A percentile compares a stretch with the other conserved stretches of the same genome.
phyloP scores from a whole-genome alignment of 108 stramenopile genomes.

The Pseudonitzschia multiseries region DNA sequence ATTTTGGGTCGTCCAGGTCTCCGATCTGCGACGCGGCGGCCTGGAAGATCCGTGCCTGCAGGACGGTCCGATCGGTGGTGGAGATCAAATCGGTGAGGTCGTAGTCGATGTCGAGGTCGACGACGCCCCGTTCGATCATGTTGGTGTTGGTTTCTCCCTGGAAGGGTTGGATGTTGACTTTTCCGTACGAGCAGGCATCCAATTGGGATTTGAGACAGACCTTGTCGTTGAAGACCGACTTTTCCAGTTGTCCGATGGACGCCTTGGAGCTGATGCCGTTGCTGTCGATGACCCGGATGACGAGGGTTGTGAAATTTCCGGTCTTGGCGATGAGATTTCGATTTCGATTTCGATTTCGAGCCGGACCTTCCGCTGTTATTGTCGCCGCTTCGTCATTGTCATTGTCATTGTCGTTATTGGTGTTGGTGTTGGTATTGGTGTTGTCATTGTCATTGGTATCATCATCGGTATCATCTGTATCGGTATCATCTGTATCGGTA shows the following conservation, averaged over 20 bases:
- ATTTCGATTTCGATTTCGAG: too few species aligned
- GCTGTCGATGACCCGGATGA: background rate
- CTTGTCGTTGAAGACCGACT: conserved; percentile 11
- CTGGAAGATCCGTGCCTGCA: conserved; percentile 3
- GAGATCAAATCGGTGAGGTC: conserved; percentile 22
- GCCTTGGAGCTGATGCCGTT: background rate
- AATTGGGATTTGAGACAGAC: conserved; percentile 42
- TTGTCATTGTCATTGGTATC: too few species aligned
- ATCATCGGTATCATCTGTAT: too few species aligned
- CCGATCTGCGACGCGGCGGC: background rate
- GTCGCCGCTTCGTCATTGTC: too few species aligned
- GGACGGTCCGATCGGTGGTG: background rate
- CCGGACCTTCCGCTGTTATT: too few species aligned
- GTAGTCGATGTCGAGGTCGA: conserved; percentile 9
- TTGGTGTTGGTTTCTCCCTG: background rate
- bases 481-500: too few species aligned
- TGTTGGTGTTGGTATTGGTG: too few species aligned
- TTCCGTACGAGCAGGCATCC: conserved; percentile 39
- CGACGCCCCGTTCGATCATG: background rate
- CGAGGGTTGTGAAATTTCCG: background rate
- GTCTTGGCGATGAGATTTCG: background rate
- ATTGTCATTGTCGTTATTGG: too few species aligned
- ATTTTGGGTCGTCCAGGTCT: background rate
- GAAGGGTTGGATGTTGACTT: conserved; percentile 28
- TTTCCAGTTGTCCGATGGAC: background rate